Conservation (phyloP, 345 rosid genomes). For the Dovyalis caffra region DNA sequence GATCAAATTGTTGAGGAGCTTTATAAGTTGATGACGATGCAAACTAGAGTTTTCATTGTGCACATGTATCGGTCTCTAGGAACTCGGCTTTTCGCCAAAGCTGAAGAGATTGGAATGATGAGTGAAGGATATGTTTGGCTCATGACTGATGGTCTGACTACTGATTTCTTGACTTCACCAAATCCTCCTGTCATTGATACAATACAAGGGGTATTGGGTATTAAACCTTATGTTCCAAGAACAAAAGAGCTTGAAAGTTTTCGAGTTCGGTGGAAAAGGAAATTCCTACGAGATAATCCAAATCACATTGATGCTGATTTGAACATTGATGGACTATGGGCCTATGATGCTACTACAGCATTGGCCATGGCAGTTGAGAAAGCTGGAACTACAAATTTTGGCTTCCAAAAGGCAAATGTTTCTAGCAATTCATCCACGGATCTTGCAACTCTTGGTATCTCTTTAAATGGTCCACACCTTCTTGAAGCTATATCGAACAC, state of each 20-base stretch:
- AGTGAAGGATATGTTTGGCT: conserved; percentile 59
- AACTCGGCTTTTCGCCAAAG: conserved; percentile 38
- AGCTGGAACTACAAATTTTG: not conserved
- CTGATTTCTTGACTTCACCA: not conserved
- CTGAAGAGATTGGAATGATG: conserved; percentile 55
- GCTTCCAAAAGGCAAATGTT: conserved; percentile 8
- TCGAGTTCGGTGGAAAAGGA: conserved; percentile 29
- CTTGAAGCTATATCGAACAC: conserved; percentile 6
- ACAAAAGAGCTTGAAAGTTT: conserved; percentile 21
- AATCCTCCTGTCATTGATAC: conserved; percentile 11
- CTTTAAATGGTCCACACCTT: conserved; percentile 29
- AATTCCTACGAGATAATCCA: conserved; percentile 21
- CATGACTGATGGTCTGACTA: conserved; percentile 25
- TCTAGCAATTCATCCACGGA: conserved; percentile 4
- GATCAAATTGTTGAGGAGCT: conserved; percentile 41
- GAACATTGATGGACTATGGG: conserved; percentile 33
- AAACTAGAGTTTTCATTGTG: conserved; percentile 52
- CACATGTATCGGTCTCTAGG: conserved; percentile 41
- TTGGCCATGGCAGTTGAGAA: conserved; percentile 43
- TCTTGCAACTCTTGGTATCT: conserved; percentile 16
- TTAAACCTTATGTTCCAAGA: conserved; percentile 23
- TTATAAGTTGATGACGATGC: conserved; percentile 47
- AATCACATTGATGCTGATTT: conserved; percentile 1
- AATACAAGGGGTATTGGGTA: conserved; percentile 46
- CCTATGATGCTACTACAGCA: conserved; percentile 44